Base-by-base conservation (phyloP, 2,329 filamentous ascomycete species). In the Arthrobotrys sinensis region DNA sequence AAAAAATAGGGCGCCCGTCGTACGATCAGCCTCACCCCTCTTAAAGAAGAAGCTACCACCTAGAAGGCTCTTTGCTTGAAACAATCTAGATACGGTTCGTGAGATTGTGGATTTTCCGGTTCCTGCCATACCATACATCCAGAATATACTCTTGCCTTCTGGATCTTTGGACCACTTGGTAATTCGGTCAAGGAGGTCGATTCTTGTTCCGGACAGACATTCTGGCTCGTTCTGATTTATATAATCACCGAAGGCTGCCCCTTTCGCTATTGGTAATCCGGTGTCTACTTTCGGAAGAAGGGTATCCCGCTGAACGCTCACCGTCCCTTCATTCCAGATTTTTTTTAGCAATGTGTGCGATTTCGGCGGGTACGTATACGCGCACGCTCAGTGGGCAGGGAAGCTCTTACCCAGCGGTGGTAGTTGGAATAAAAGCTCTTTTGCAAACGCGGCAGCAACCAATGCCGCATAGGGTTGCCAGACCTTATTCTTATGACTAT, bases 41-140 rank as follows among this genome's bases (percentile, higher is more conserved):
- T 21, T 60, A 14, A 60, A 60, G 53, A 60, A 60, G 24, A 60
- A 60, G 21, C 53, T 60, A 3, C 12, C 53, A 3, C 53, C 53
- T 4, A 77, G 53, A 11, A 32, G 50, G 5, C 55, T 16, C 6
- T 48, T 24, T 21, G 43, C 32, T 19, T 55, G 45, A 6, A 48
- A 46, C 11, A 21, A 38, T 24, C 55, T 32, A 34, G 67, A 34
- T 16, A 77, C 38, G n/a, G 72, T 77, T 45, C 57, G 57, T 34
- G 57, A 63, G 24, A 67, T 53, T 2, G 63, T 67, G 0, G 79
- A 80, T 40, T 80, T 81, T 43, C 73, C 73, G 3, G 77, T 80
- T 36, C 66, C 66, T 6, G 66, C 66, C 80, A 83, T 81, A 3
- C 84, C 84, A 19, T 81, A 81, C 12, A 86, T 81, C 85, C 83